phyloP scores from a whole-genome alignment of 1,284 basidiomycete genomes.

The Uromyces viciae-fabae region DNA sequence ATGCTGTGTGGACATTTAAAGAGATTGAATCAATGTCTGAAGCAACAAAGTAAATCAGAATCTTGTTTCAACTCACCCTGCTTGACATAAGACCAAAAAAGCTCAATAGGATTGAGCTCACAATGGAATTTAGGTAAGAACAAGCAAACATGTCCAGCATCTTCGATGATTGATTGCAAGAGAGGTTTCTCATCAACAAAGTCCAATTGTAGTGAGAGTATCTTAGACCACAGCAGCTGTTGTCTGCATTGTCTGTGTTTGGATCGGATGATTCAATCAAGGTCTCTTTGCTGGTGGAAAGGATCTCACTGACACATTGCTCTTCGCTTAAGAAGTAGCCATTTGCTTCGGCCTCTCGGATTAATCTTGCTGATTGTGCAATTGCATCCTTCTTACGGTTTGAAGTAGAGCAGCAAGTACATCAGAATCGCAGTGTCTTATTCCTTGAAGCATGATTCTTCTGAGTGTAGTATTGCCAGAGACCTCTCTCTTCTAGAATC shows the following conservation, averaged over 20 bases:
- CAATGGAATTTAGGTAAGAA: constrained; percentile 21
- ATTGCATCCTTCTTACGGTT: background rate
- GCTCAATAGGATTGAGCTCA: constrained; percentile 14
- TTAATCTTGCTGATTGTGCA: background rate
- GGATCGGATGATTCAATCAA: background rate
- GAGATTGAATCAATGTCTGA: background rate
- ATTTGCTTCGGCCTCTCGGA: background rate
- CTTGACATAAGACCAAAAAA: constrained; percentile 18
- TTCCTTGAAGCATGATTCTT: background rate
- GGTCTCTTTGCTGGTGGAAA: background rate
- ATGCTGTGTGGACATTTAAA: too few relatives aligned
- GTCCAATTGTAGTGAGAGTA: background rate
- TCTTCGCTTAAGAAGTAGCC: background rate
- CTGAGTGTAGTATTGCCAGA: background rate
- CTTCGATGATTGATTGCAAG: constrained; percentile 4
- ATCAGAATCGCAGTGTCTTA: background rate
- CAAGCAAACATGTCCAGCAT: constrained; percentile 2
- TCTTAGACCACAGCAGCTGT: constrained; percentile 4
- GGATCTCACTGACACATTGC: background rate
- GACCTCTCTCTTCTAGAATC: background rate
- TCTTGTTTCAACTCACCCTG: background rate
- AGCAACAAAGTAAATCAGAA: background rate
- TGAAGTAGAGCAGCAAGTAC: background rate
- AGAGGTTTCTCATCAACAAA: background rate
- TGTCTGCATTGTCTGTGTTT: background rate